These are phyloP conservation scores for Meripilus lineatus DNA, from an alignment of 1,284 basidiomycete species.

Conservation along the genomic window DNA sequence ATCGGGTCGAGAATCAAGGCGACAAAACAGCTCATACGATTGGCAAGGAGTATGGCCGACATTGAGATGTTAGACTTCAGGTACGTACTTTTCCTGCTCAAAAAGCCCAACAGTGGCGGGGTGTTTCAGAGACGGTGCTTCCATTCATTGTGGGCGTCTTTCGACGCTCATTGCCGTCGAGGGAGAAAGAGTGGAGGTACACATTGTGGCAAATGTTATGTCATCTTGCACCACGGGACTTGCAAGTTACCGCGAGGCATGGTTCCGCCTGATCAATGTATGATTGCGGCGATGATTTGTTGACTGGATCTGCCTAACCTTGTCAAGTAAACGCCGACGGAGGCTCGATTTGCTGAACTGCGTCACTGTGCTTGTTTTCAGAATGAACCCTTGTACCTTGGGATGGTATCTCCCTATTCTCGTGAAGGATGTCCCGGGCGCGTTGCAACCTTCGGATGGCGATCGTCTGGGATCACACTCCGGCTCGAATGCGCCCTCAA, in stretches of 20 bases:
- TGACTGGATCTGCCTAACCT: constrained; percentile 21
- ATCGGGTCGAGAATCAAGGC: constrained; percentile 80
- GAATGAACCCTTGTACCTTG: constrained; percentile 95
- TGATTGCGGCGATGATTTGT: constrained; percentile 2
- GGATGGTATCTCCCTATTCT: constrained; percentile 90
- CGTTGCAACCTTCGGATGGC: constrained; percentile 57
- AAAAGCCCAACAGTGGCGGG: not conserved
- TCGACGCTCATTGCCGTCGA: too few species aligned
- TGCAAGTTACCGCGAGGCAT: not conserved
- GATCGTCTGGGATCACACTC: constrained; percentile 11
- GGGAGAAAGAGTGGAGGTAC: too few species aligned
- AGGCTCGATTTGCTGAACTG: constrained; percentile 1
- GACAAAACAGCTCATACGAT: constrained; percentile 65
- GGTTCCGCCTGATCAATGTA: too few species aligned
- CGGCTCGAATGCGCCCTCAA: constrained; percentile 11
- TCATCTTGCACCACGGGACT: constrained; percentile 1
- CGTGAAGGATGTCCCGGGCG: constrained; percentile 62
- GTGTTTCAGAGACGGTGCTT: too few species aligned
- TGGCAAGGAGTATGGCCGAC: constrained; percentile 67
- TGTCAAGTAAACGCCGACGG: constrained; percentile 1
- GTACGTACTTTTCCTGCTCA: constrained; percentile 42
- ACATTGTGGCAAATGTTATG: too few species aligned
- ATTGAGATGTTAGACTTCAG: constrained; percentile 88
- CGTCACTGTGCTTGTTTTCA: constrained; percentile 24
- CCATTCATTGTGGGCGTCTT: not conserved